Conservation (phyloP, 495 filamentous ascomycete species). For the Tuber brumale region DNA sequence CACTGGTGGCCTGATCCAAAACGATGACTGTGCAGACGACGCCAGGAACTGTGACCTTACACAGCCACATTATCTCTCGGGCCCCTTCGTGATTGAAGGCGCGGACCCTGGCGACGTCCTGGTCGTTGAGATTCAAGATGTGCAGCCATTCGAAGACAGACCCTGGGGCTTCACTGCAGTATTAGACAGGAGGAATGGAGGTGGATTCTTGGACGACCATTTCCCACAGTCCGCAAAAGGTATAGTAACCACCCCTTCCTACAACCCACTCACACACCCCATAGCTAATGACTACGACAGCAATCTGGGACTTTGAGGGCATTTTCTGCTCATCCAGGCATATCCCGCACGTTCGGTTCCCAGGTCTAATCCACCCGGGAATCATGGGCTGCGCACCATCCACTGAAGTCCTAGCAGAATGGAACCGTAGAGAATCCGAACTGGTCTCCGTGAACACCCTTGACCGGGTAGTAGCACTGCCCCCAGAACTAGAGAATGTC, state of each 20-base stretch:
- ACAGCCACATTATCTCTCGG: conserved; percentile 77
- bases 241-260: conserved; percentile 1
- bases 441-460: conserved; percentile 57
- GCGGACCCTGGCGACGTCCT: conserved; percentile 84
- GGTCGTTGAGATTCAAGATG: conserved; percentile 89
- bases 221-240: conserved; percentile 54
- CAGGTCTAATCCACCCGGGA: conserved; percentile 89
- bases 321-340: conserved; percentile 88
- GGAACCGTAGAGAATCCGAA: conserved; percentile 69
- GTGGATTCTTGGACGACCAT: conserved; percentile 83
- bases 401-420: conserved; percentile 56
- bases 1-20: conserved; percentile 80
- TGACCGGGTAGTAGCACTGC: conserved; percentile 71
- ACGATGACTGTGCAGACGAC: conserved; percentile 87
- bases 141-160: conserved; percentile 78
- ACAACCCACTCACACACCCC: neutral
- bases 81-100: conserved; percentile 82
- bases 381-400: conserved; percentile 90
- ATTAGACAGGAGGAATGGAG: conserved; percentile 76
- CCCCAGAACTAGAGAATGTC: conserved; percentile 62
- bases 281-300: conserved; percentile 60
- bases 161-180: conserved; percentile 92
- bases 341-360: conserved; percentile 80
- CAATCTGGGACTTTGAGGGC: conserved; percentile 97
- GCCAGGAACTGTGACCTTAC: conserved; percentile 79